Percentiles rank a stretch among this genome's conserved stretches.
phyloP scores from a whole-genome alignment of 805 yeast genomes.

The Yamadazyma philogaea region DNA sequence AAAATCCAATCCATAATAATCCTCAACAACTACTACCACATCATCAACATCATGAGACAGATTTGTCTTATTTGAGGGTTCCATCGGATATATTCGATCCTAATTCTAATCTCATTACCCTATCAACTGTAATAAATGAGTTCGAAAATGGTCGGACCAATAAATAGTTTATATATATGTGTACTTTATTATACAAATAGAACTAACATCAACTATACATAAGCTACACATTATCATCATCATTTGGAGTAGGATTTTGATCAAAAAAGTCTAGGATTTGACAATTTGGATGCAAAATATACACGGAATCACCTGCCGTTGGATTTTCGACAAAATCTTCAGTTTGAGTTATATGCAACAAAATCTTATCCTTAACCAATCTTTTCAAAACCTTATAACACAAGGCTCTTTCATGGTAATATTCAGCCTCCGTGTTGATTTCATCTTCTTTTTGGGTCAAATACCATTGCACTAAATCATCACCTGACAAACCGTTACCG shows the following conservation, averaged over 20 bases:
- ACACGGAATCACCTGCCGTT: slow-evolving; percentile 25
- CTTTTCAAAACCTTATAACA: slow-evolving; percentile 79
- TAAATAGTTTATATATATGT: slow-evolving; percentile 1
- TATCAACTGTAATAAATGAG: slow-evolving; percentile 15
- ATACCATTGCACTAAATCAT: slow-evolving; percentile 77
- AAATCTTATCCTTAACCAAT: slow-evolving; percentile 77
- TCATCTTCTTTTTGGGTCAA: slow-evolving; percentile 69
- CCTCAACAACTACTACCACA: neutral
- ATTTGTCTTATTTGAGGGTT: slow-evolving; percentile 6
- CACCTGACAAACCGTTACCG: slow-evolving; percentile 63
- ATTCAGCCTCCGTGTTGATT: slow-evolving; percentile 65
- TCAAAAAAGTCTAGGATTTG: slow-evolving; percentile 68
- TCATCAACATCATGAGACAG: slow-evolving; percentile 2
- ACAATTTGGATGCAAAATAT: slow-evolving; percentile 73
- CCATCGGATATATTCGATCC: slow-evolving; percentile 11
- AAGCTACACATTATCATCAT: slow-evolving; percentile 7
- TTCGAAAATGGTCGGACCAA: slow-evolving; percentile 6
- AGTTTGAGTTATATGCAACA: slow-evolving; percentile 52
- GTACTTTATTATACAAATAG: slow-evolving; percentile 1
- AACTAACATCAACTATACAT: slow-evolving; percentile 1
- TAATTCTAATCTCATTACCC: slow-evolving; percentile 13
- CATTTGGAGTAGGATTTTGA: slow-evolving; percentile 19
- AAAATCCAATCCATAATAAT: neutral
- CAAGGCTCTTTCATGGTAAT: slow-evolving; percentile 64
- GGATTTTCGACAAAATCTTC: slow-evolving; percentile 20